Conservation (phyloP, 331 rosid species). For the Spiraea crenata region DNA sequence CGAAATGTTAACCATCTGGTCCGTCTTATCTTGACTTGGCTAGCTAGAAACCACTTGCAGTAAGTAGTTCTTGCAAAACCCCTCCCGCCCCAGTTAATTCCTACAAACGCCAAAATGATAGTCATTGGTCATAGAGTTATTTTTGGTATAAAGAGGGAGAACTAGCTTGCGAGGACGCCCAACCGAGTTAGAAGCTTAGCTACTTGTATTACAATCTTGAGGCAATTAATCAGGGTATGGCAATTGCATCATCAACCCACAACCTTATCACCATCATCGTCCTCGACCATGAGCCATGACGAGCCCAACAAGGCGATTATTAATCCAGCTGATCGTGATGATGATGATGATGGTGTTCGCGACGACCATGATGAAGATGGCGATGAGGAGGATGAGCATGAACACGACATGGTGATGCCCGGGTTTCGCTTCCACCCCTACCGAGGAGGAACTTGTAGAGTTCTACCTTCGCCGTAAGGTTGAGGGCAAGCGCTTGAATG, state of each 20-base stretch:
- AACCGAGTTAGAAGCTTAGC: no score
- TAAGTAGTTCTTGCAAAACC: no score
- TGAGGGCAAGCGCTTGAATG: slow-evolving; percentile 99
- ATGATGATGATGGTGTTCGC: not conserved
- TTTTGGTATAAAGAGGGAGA: no score
- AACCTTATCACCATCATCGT: slow-evolving; percentile 33
- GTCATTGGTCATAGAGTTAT: no score
- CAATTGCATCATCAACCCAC: slow-evolving; percentile 55
- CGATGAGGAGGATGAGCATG: slow-evolving; percentile 51
- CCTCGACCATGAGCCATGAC: slow-evolving; percentile 44
- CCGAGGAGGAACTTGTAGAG: slow-evolving; percentile 94
- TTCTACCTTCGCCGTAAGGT: slow-evolving; percentile 99
- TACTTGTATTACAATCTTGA: no score
- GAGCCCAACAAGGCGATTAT: slow-evolving; percentile 10
- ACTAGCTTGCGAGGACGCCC: no score
- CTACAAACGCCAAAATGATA: no score
- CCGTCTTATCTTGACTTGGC: slow-evolving; percentile 1
- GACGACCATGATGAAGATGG: not conserved
- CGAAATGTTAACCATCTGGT: slow-evolving; percentile 25
- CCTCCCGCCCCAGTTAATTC: no score
- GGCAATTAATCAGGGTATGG: slow-evolving; percentile 43
- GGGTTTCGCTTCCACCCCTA: slow-evolving; percentile 98
- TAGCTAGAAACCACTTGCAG: no score
- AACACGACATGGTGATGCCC: slow-evolving; percentile 95
- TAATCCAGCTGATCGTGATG: no score